Percentiles rank a stretch among this genome's conserved stretches.
Evolutionary conservation across 129 eudicot genomes (phyloP).

Genomic region (Apium graveolens): DNA sequence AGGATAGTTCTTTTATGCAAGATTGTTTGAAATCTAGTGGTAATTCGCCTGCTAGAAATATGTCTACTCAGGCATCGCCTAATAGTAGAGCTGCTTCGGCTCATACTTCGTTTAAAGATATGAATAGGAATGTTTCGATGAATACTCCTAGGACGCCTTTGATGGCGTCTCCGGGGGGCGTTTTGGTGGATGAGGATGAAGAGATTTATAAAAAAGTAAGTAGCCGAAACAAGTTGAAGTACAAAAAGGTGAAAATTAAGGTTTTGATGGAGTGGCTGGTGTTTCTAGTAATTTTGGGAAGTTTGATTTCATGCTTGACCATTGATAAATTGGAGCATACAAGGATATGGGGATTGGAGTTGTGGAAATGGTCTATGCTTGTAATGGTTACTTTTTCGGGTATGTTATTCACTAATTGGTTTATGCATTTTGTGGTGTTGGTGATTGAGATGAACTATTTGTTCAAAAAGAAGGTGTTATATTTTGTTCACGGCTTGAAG

Average conservation of each 20-base stretch:
- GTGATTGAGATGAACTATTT: constrained; percentile 5
- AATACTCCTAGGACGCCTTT: constrained; percentile 13
- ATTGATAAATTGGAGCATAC: constrained; percentile 4
- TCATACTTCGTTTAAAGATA: constrained; percentile 9
- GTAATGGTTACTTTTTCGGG: constrained; percentile 20
- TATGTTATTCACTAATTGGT: constrained; percentile 22
- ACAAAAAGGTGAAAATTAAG: constrained; percentile 18
- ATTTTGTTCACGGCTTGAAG: constrained; percentile 9
- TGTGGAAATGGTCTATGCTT: constrained; percentile 23
- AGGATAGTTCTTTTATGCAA: constrained; percentile 6
- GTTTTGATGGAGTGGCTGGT: constrained; percentile 11
- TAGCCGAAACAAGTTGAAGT: constrained; percentile 12
- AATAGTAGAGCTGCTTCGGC: constrained; percentile 2
- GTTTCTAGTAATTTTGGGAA: constrained; percentile 11
- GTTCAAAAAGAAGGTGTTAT: constrained; percentile 6
- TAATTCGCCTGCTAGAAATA: constrained; percentile 11
- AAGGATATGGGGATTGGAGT: constrained; percentile 8
- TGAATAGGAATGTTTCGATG: constrained; percentile 19
- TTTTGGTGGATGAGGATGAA: constrained; percentile 8
- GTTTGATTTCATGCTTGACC: constrained; percentile 15
- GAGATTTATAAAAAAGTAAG: constrained; percentile 14
- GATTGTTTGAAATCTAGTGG: constrained; percentile 25
- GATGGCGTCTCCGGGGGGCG: constrained; percentile 28
- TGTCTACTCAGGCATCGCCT: constrained; percentile 13
- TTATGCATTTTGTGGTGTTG: constrained; percentile 11